Evolutionary conservation across 1,284 basidiomycete genomes (phyloP).

Genomic region (Ganoderma meredithae): DNA sequence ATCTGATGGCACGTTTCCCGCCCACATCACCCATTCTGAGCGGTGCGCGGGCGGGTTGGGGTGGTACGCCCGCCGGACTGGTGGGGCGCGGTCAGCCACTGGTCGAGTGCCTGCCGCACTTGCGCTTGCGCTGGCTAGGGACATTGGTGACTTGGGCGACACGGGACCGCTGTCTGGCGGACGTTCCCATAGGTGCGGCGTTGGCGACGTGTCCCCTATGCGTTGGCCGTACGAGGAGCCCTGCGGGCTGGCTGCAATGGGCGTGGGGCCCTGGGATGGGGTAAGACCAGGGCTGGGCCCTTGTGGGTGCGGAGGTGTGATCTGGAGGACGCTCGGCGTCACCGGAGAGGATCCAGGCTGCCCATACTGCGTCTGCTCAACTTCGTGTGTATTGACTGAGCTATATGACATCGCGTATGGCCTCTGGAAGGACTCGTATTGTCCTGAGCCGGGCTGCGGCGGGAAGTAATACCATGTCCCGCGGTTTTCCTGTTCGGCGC

Average conservation of each 20-base stretch:
- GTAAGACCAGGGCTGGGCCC: slow-evolving; percentile 21
- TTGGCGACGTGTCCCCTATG: slow-evolving; percentile 14
- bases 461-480: slow-evolving; percentile 67
- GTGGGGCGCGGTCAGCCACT: slow-evolving; percentile 21
- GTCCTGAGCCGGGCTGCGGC: slow-evolving; percentile 40
- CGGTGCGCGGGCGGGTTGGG: slow-evolving; percentile 75
- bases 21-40: slow-evolving; percentile 97
- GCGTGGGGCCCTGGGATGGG: slow-evolving; percentile 20
- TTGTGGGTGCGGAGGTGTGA: slow-evolving; percentile 22
- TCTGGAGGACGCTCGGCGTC: slow-evolving; percentile 26
- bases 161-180: slow-evolving; percentile 27
- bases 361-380: slow-evolving; percentile 31
- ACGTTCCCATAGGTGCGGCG: slow-evolving; percentile 17
- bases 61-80: slow-evolving; percentile 52
- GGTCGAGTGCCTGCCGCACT: slow-evolving; percentile 10
- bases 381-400: slow-evolving; percentile 31
- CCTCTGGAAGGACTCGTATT: slow-evolving; percentile 52
- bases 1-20: slow-evolving; percentile 88
- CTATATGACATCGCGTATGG: slow-evolving; percentile 48
- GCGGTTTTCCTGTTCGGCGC: slow-evolving; percentile 48
- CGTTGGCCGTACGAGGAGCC: slow-evolving; percentile 19
- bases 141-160: slow-evolving; percentile 18
- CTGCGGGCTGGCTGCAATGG: slow-evolving; percentile 17
- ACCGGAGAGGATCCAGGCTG: slow-evolving; percentile 27
- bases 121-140: slow-evolving; percentile 22